A percentile compares a stretch with the other conserved stretches of the same genome.
phyloP scores from a whole-genome alignment of 306 rosid genomes.

The Medicago truncatula region DNA sequence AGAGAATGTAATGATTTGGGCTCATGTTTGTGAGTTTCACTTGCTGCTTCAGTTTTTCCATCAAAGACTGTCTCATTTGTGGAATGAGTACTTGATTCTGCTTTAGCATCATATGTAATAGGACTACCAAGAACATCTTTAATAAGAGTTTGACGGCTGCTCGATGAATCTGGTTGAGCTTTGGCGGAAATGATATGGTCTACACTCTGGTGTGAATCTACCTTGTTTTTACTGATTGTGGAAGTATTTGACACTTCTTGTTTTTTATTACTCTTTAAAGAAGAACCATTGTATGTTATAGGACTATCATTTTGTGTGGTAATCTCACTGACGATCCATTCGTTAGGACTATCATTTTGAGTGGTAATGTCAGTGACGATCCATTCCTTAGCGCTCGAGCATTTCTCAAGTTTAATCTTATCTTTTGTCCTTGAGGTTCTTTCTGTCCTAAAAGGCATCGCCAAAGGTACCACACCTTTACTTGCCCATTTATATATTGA shows the following conservation, averaged over 20 bases:
- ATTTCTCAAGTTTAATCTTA: constrained; percentile 48
- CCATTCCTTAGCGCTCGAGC: constrained; percentile 51
- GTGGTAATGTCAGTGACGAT: constrained; percentile 40
- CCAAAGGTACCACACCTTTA: constrained; percentile 75
- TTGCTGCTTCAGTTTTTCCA: constrained; percentile 46
- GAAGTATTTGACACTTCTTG: constrained; percentile 47
- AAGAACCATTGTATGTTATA: constrained; percentile 37
- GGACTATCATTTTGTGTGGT: constrained; percentile 43
- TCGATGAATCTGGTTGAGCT: constrained; percentile 41
- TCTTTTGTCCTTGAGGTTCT: constrained; percentile 58
- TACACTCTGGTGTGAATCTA: constrained; percentile 39
- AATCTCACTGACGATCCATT: constrained; percentile 38
- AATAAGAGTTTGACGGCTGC: constrained; percentile 38
- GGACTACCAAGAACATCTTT: constrained; percentile 38
- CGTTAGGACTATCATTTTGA: constrained; percentile 44
- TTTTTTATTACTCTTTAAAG: constrained; percentile 34
- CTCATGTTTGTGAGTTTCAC: constrained; percentile 46
- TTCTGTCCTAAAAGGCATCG: constrained; percentile 64
- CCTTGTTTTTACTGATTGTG: constrained; percentile 29
- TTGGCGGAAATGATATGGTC: constrained; percentile 43
- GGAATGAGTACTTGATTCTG: constrained; percentile 47
- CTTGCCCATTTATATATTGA: constrained; percentile 97
- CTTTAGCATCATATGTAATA: constrained; percentile 26
- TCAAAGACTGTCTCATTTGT: constrained; percentile 27
- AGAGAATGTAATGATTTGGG: constrained; percentile 48